Percentiles rank a stretch among this genome's conserved stretches.
phyloP scores from a whole-genome alignment of 192 early-diverging fungal species.

The Kappamyces sp. region DNA sequence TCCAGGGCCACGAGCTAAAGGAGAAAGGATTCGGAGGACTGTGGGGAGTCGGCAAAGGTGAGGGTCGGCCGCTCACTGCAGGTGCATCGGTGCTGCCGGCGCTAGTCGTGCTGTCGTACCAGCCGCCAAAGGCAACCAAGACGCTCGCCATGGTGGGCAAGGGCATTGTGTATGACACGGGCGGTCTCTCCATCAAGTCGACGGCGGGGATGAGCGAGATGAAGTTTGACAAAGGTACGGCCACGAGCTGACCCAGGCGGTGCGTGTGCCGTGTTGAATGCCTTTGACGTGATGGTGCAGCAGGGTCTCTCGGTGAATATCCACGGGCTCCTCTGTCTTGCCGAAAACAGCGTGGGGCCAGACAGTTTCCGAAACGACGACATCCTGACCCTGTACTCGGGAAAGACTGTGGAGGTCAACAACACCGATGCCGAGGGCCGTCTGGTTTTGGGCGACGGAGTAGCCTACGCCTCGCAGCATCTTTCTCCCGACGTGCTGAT shows the following conservation, averaged over 20 bases:
- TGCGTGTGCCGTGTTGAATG: constrained; percentile 38
- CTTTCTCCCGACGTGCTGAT: constrained; percentile 39
- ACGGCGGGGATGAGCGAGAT: constrained; percentile 22
- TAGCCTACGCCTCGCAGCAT: constrained; percentile 44
- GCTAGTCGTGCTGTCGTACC: constrained; percentile 37
- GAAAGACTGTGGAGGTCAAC: constrained; percentile 54
- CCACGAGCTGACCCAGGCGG: constrained; percentile 49
- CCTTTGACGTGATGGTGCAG: constrained; percentile 37
- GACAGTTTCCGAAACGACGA: constrained; percentile 35
- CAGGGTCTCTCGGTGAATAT: constrained; percentile 16
- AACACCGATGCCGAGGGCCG: constrained; percentile 51
- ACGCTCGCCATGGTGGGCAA: constrained; percentile 51
- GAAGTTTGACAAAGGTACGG: constrained; percentile 30
- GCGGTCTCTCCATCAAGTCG: constrained; percentile 42
- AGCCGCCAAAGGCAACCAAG: constrained; percentile 26
- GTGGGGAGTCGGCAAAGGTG: constrained; percentile 45
- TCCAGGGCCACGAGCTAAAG: constrained; percentile 42
- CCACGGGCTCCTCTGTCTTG: constrained; percentile 44
- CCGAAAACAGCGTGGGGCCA: constrained; percentile 44
- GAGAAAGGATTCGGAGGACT: constrained; percentile 40
- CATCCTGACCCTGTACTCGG: constrained; percentile 37
- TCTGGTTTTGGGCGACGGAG: constrained; percentile 42
- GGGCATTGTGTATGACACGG: constrained; percentile 55
- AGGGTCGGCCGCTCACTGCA: no score
- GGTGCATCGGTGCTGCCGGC: constrained; percentile 35